Evolutionary conservation across 2,329 filamentous ascomycete species (phyloP), one percentile per base, ranked within the genome.

Genomic region (Botrytis cinerea): DNA sequence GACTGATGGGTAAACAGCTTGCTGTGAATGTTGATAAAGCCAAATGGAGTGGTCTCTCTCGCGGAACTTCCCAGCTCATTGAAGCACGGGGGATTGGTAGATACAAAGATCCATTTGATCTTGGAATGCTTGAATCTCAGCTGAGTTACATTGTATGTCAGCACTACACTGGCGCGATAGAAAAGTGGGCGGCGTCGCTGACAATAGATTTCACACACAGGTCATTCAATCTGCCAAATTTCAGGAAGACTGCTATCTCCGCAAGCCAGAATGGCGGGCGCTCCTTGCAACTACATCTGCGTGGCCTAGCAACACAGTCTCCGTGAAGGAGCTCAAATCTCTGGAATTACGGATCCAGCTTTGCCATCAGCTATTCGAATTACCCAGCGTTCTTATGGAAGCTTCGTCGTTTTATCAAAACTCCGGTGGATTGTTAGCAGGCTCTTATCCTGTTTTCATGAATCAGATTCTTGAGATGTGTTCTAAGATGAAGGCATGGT

Each of bases 81-180:
- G 45, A 67, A 35, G 46, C 73, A 14, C 74, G 75, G 28, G 75
- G 75, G 16, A 62, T 70, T 3, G 8, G 70, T 20, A 60, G 74
- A 43, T 75, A 77, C 69, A 71, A 35, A 22, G 68, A 62, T 28
- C 32, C 57, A 20, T 77, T 77, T 40, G 76, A 77, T 43, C 69
- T 67, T 4, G 73, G 64, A 10, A 75, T 77, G 73, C 73, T 77
- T 5, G 73, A 76, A 54, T 76, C 73, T 4, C 76, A 77, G 51
- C 64, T 76, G 5, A 64, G 67, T 28, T 74, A 72, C 32, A 70
- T 76, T 28, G 76, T 76, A 73, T 45, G 74, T 40, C 0, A 4
- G 16, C 7, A 20, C 22, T 16, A 18, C 35, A 48, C 10, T 16
- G 38, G 35, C 20, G 28, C 5, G 7, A 57, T n/a, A 16, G 4